Evolutionary conservation across 2,329 filamentous ascomycete genomes (phyloP), one percentile per base, ranked within the genome.

Genomic region (Colletotrichum graminicola): DNA sequence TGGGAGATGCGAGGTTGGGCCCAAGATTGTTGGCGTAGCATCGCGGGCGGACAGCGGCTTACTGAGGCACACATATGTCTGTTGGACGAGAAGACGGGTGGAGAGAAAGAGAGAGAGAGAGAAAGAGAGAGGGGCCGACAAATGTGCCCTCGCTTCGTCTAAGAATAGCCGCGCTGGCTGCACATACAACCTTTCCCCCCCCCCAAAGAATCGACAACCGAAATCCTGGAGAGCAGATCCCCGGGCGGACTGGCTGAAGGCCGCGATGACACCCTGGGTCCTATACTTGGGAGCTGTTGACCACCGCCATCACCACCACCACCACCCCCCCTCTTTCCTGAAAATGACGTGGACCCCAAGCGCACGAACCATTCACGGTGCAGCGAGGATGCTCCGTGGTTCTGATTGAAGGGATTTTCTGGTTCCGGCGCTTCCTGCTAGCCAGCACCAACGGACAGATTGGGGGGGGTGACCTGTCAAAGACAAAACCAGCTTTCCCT

Each of bases 391-490:
- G 47, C 49, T 72, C 70, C 55, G 55, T 51, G 49, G 18, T 23
- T 71, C 62, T 74, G 73, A 74, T 74, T 74, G 73, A 74, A 67
- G 73, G 73, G 64, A 73, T 65, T 64, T 74, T 62, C 71, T 23
- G 71, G 65, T 63, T 73, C 73, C 70, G 73, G 71, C 70, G 66
- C 66, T 72, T 65, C 47, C 57, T 55, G 34, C 36, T 29, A 29
- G 29, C 29, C 52, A 62, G 54, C 68, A 65, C 70, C 54, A 72
- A 66, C 66, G 60, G 55, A 61, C 69, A 29, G 55, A 56, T 59
- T 63, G 39, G 11, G 56, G 2, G 11, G 41, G 56, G 21, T 21
- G 36, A 65, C 66, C 66, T 65, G 52, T 72, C 66, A 72, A 65
- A 61, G 36, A 63, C 60, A n/a, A 51, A 57, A 41, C 64, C 21